A percentile compares a stretch with the other conserved stretches of the same genome.
Evolutionary conservation across 345 rosid species (phyloP).

Genomic region (Odontarrhena argentea): DNA sequence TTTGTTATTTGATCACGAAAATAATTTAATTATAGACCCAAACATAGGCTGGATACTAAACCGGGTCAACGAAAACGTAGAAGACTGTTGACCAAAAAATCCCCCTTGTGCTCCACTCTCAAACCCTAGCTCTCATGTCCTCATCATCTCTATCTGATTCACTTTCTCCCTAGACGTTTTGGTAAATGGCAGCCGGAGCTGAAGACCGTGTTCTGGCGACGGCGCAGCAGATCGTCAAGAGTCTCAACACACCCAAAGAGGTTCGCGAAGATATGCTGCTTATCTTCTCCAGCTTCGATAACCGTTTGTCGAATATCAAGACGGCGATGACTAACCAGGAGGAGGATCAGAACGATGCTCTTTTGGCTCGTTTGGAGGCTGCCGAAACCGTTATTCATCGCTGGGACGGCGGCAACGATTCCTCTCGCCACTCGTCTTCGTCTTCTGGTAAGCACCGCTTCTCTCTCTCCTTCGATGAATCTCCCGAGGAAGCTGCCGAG

Average conservation of each 20-base stretch:
- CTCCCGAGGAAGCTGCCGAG: constrained; percentile 66
- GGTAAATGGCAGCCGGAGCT: constrained; percentile 44
- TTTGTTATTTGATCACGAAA: no score
- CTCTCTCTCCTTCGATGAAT: constrained; percentile 63
- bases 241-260: constrained; percentile 86
- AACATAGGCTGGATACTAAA: no score
- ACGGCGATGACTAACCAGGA: constrained; percentile 56
- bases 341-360: constrained; percentile 37
- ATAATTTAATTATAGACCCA: no score
- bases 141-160: constrained; percentile 31
- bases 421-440: constrained; percentile 46
- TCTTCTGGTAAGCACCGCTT: constrained; percentile 48
- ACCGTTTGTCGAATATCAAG: constrained; percentile 85
- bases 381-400: constrained; percentile 74
- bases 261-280: constrained; percentile 93
- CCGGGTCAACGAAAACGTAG: constrained; percentile 30
- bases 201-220: constrained; percentile 98
- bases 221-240: constrained; percentile 95
- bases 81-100: constrained; percentile 18
- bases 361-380: constrained; percentile 52
- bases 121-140: constrained; percentile 37
- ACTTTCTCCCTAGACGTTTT: background rate
- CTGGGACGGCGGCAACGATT: constrained; percentile 51
- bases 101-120: constrained; percentile 27
- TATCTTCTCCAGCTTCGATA: constrained; percentile 92